A percentile compares a stretch with the other conserved stretches of the same genome.
These are phyloP conservation scores for Gossypium laxum DNA, from an alignment of 441 rosid genomes.

Conservation along the genomic window DNA sequence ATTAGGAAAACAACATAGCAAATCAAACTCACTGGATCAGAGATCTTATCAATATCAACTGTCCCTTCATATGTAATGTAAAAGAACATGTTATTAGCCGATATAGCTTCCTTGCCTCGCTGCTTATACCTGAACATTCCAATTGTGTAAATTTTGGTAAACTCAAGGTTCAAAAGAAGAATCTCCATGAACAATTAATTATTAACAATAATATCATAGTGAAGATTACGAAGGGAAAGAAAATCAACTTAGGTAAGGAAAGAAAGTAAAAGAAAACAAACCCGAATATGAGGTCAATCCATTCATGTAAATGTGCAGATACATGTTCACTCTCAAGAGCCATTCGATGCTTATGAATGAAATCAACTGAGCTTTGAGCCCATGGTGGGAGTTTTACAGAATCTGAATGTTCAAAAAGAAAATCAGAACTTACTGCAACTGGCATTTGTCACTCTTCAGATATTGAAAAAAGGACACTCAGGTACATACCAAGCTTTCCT, in stretches of 20 bases:
- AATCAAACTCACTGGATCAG: conserved; percentile 60
- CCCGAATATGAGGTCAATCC: conserved; percentile 99
- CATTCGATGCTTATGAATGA: conserved; percentile 85
- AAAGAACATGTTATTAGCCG: conserved; percentile 90
- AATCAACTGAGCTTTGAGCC: conserved; percentile 91
- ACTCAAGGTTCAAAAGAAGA: neutral
- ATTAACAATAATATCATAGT: neutral
- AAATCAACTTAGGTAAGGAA: conserved; percentile 8
- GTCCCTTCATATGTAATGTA: conserved; percentile 96
- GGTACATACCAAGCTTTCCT: conserved; percentile 73
- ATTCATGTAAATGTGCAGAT: conserved; percentile 89
- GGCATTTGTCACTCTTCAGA: conserved; percentile 14
- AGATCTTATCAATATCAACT: conserved; percentile 83
- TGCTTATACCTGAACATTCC: conserved; percentile 69
- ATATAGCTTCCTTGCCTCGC: conserved; percentile 97
- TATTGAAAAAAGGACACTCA: conserved; percentile 13
- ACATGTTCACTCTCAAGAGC: conserved; percentile 97
- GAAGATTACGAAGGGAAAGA: conserved; percentile 16
- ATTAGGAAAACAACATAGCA: conserved; percentile 11
- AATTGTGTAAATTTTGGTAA: conserved; percentile 16
- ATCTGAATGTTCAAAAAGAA: conserved; percentile 44
- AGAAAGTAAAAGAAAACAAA: conserved; percentile 23
- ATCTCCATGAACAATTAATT: neutral
- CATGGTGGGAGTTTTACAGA: conserved; percentile 88
- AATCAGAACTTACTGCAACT: conserved; percentile 9